Percentiles rank a stretch among this genome's conserved stretches.
Conservation (phyloP, 208 protist genomes). For the Perkinsela sp. region DNA sequence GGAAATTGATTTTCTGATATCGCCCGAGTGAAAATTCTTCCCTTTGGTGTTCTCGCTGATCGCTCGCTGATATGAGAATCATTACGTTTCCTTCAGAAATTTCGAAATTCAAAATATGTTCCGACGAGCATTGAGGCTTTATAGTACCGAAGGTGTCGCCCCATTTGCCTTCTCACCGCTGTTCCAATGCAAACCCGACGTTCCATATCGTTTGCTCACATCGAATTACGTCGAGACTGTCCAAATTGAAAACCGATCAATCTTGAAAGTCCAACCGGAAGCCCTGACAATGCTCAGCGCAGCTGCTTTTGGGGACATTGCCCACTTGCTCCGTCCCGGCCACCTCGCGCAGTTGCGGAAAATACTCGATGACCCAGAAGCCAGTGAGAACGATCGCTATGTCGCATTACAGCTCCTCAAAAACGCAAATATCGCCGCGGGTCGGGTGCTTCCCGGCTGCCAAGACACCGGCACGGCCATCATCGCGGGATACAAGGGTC, state of each 20-base stretch:
- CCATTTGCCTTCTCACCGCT: conserved; percentile 45
- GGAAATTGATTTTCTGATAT: background rate
- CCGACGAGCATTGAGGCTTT: too few species aligned
- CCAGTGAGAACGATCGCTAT: conserved; percentile 80
- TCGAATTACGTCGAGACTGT: conserved; percentile 49
- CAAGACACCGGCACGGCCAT: conserved; percentile 90
- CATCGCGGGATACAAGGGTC: conserved; percentile 72
- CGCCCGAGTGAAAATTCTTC: background rate
- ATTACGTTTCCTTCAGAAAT: too few species aligned
- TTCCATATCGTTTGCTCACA: conserved; percentile 35
- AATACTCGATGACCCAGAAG: conserved; percentile 80
- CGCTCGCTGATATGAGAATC: too few species aligned
- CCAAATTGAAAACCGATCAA: conserved; percentile 8
- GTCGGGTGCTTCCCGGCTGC: conserved; percentile 58
- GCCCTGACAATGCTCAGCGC: conserved; percentile 48
- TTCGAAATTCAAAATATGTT: too few species aligned
- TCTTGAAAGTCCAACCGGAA: conserved; percentile 57
- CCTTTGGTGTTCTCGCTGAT: too few species aligned
- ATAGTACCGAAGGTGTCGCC: conserved; percentile 3
- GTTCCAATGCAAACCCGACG: conserved; percentile 24
- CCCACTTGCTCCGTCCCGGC: conserved; percentile 67
- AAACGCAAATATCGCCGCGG: conserved; percentile 77
- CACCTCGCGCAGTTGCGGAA: conserved; percentile 68
- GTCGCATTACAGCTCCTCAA: conserved; percentile 84
- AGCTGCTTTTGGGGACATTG: conserved; percentile 66